phyloP scores from a whole-genome alignment of 495 filamentous ascomycete species.

The Cercophora samala region DNA sequence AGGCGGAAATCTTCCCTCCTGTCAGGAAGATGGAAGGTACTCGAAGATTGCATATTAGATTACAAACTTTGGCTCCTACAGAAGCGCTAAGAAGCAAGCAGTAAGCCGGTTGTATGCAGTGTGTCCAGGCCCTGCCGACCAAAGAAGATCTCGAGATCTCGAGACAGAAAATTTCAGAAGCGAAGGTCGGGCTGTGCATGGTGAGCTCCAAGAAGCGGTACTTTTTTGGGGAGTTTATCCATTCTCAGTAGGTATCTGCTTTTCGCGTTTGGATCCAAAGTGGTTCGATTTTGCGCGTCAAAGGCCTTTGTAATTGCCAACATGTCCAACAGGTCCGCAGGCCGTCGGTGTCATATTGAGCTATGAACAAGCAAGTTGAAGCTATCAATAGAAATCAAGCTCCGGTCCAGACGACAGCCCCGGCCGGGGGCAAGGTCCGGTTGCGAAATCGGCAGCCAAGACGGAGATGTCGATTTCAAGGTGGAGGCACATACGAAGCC shows the following conservation, averaged over 20 bases:
- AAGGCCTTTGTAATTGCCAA: not conserved
- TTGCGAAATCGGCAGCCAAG: not conserved
- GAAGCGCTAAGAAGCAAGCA: not conserved
- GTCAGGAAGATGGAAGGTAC: not conserved
- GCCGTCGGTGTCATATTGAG: not conserved
- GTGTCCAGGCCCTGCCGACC: not conserved
- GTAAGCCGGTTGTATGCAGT: not conserved
- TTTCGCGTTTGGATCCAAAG: not conserved
- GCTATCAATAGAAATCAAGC: not conserved
- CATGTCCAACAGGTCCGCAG: not conserved
- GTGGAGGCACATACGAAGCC: not conserved
- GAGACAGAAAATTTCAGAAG: not conserved
- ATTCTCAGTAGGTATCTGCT: not conserved
- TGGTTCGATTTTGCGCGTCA: too few relatives aligned
- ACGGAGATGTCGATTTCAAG: not conserved
- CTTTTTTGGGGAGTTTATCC: not conserved
- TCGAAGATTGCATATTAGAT: not conserved
- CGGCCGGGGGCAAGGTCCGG: not conserved
- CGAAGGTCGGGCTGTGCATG: not conserved
- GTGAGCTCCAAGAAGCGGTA: not conserved
- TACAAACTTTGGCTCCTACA: not conserved
- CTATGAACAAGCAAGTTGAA: not conserved
- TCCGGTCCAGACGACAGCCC: not conserved
- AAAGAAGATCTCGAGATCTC: not conserved
- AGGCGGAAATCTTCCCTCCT: too few relatives aligned